phyloP scores from a whole-genome alignment of 2,329 filamentous ascomycete genomes.

The Aspergillus sp. region DNA sequence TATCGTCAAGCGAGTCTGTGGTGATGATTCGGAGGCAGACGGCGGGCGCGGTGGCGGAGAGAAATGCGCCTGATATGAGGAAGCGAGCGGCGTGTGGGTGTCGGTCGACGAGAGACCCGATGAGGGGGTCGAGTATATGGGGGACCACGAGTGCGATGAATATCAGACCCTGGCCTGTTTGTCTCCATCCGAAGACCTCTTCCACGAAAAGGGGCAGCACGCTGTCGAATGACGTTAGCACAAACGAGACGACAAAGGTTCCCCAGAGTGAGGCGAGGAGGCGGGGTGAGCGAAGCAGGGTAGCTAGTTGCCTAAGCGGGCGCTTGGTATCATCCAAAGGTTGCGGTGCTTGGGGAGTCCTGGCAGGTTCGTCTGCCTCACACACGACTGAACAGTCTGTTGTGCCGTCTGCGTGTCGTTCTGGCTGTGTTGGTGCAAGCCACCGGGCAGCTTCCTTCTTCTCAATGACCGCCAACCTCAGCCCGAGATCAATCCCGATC shows the following conservation, averaged over 20 bases:
- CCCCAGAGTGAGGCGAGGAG: conserved; percentile 63
- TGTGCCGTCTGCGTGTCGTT: not conserved
- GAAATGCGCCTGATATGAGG: no score
- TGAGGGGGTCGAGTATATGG: no score
- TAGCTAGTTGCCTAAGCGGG: conserved; percentile 4
- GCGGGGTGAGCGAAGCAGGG: conserved; percentile 60
- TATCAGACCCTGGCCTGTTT: no score
- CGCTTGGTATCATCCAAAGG: not conserved
- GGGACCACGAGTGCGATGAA: no score
- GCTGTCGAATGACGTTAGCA: conserved; percentile 61
- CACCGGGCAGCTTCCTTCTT: conserved; percentile 60
- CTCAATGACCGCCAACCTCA: conserved; percentile 63
- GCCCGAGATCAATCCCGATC: conserved; percentile 58
- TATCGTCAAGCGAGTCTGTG: no score
- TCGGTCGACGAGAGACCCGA: no score
- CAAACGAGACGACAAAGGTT: conserved; percentile 54
- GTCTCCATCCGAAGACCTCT: conserved; percentile 55
- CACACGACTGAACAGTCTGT: no score
- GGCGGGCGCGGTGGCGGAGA: no score
- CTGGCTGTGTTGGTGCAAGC: conserved; percentile 25
- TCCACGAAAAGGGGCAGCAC: conserved; percentile 60
- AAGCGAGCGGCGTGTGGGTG: no score
- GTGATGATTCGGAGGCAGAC: no score
- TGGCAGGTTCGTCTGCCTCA: not conserved
- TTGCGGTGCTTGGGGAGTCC: conserved; percentile 6